Evolutionary conservation across 768 basidiomycete species (phyloP), one percentile per base, ranked within the genome.

Genomic region (Suillus ampliporus): DNA sequence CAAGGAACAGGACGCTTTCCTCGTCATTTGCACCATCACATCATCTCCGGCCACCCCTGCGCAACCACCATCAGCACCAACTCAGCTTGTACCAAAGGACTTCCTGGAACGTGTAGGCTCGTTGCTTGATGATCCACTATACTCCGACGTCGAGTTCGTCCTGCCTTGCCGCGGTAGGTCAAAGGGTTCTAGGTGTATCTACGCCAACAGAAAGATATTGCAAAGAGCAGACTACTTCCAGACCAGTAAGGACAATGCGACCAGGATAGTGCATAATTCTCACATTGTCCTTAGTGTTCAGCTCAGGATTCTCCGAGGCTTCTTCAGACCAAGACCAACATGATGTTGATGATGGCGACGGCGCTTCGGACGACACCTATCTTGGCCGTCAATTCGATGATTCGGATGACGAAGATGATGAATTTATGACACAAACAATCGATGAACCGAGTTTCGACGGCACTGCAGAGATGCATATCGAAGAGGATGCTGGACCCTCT

Each of bases 91-190:
- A 9, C 91, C 93, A 0, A 88, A 83, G 68, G 80, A 80, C 59
- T 82, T 91, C 17, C 71, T 95, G 44, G 85, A 88, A 66, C 86
- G 87, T 15, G 80, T 94, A n/a, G 94, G 93, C 6, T 76, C 81
- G 37, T 76, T 95, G 28, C 78, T 95, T 11, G 89, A 95, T 67
- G 90, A 95, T 68, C 90, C 90, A n/a, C 71, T 84, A 14, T 95
- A 94, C 68, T 93, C 93, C 7, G 93, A 95, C 68, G 86, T 95
- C 19, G 88, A 90, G 71, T 95, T 95, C 66, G 78, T 94, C 21
- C 77, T 95, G 35, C 90, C 90, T 0, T 76, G 77, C 37, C 70
- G 80, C 38, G 73, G 74, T 26, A 72, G 79, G 31, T 76, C 77
- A 17, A 73, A 75, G 26, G 79, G 76, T 46, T 66, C 69, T 31